Evolutionary conservation across 2,329 filamentous ascomycete genomes (phyloP), one percentile per base, ranked within the genome.

Genomic region (Neobulgaria alba): DNA sequence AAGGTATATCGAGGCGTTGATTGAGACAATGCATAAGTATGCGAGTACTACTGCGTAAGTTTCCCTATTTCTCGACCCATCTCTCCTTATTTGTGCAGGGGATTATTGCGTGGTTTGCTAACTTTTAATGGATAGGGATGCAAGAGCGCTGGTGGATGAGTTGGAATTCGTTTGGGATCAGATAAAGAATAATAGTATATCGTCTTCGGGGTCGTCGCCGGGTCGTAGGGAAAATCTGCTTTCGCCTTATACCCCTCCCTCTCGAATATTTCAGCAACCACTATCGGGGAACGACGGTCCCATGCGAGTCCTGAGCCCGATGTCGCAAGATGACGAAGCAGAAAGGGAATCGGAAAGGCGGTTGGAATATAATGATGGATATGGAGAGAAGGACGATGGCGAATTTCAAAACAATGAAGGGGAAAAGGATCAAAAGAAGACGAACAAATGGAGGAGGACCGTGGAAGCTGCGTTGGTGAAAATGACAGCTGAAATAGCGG

Each of bases 111-210:
- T n/a, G n/a, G n/a, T n/a, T n/a, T n/a, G n/a, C n/a, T n/a, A n/a
- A n/a, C n/a, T n/a, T n/a, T n/a, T n/a, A n/a, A n/a, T n/a, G 32
- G 4, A 39, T 49, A 80, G 76, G 36, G 88, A 95, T 60, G 87
- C 87, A 5, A 75, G 82, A 45, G 89, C 94, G 63, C 72, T 98
- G 29, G 89, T 96, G 29, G 73, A 80, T 8, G 92, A 98, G 63
- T 76, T 98, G n/a, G 92, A 98, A 64, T 98, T 96, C 56, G 90
- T 98, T 29, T 98, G 92, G 92, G 88, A 95, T 54, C 92, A 96
- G 62, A 90, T 98, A 54, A 94, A 92, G 63, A 83, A 82, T 53
- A 95, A 90, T 55, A 77, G 77, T 9, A 77, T 82, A 3, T 77
- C 75, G 14, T 79, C 81, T 29, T 66, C 79, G 29, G 61, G 73